A percentile compares a stretch with the other conserved stretches of the same genome.
Evolutionary conservation across 1,284 basidiomycete genomes (phyloP).

Genomic region (Puccinia novopanici): DNA sequence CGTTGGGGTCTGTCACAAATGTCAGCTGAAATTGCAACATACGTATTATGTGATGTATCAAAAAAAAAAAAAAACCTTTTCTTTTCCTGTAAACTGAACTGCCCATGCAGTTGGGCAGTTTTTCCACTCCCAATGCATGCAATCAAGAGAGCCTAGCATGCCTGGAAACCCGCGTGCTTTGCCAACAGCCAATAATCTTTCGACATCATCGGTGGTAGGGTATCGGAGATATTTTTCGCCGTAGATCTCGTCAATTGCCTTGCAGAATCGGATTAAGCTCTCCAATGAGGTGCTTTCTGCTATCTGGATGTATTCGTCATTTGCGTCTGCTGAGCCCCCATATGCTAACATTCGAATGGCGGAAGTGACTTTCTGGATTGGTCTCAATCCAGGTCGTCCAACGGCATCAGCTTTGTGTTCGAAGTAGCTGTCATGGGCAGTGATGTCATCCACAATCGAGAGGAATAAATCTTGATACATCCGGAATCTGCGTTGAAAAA

Average conservation of each 20-base stretch:
- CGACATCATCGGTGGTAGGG: neutral
- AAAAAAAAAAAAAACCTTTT: neutral
- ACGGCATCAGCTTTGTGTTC: neutral
- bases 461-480: neutral
- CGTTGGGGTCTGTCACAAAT: neutral
- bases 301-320: neutral
- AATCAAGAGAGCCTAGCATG: slow-evolving; percentile 25
- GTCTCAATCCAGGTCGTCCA: neutral
- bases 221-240: neutral
- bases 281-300: neutral
- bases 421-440: neutral
- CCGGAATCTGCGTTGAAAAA: slow-evolving; percentile 2
- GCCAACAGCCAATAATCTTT: neutral
- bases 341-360: neutral
- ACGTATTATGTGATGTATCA: neutral
- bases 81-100: slow-evolving; percentile 18
- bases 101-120: slow-evolving; percentile 17
- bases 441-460: neutral
- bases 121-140: slow-evolving; percentile 29
- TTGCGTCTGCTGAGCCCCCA: neutral
- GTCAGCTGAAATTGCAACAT: too few species aligned
- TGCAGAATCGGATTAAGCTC: neutral
- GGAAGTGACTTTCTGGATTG: neutral
- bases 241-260: neutral
- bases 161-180: slow-evolving; percentile 12